Conservation (phyloP, 2,329 filamentous ascomycete species). For the Colletotrichum limetticola region DNA sequence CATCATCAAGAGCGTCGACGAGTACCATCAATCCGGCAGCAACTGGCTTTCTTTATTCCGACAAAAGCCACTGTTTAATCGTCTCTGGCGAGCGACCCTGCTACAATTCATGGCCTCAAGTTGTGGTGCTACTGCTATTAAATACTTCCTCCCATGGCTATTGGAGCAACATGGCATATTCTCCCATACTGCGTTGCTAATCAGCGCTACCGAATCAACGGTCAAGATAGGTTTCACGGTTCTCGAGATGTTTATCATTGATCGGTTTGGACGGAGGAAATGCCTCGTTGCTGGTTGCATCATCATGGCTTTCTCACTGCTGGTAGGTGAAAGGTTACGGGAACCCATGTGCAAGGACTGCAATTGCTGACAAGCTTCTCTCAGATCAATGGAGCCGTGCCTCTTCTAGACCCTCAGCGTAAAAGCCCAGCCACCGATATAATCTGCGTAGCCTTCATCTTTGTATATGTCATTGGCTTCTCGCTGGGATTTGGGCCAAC, state of each 20-base stretch:
- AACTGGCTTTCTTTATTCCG: constrained; percentile 61
- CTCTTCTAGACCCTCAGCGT: constrained; percentile 61
- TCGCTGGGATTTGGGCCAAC: constrained; percentile 67
- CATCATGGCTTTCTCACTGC: constrained; percentile 63
- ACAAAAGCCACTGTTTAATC: constrained; percentile 57
- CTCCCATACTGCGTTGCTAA: constrained; percentile 60
- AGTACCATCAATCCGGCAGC: constrained; percentile 47
- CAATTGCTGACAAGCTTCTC: background rate
- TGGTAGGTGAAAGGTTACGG: constrained; percentile 50
- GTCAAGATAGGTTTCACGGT: constrained; percentile 67
- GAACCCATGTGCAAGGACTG: background rate
- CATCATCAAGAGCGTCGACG: constrained; percentile 57
- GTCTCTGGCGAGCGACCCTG: constrained; percentile 66
- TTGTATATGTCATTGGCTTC: constrained; percentile 68
- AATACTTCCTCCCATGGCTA: constrained; percentile 68
- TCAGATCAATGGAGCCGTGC: constrained; percentile 65
- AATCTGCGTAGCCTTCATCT: constrained; percentile 65
- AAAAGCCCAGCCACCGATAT: constrained; percentile 59
- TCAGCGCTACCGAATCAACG: constrained; percentile 66
- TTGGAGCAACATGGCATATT: constrained; percentile 61
- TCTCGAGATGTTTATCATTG: constrained; percentile 67
- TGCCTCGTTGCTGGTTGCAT: constrained; percentile 60
- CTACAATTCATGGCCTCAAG: constrained; percentile 71
- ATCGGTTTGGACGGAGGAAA: constrained; percentile 59
- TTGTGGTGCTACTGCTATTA: constrained; percentile 69